Evolutionary conservation across 208 protist species (phyloP).

Genomic region (Angomonas desouzai): DNA sequence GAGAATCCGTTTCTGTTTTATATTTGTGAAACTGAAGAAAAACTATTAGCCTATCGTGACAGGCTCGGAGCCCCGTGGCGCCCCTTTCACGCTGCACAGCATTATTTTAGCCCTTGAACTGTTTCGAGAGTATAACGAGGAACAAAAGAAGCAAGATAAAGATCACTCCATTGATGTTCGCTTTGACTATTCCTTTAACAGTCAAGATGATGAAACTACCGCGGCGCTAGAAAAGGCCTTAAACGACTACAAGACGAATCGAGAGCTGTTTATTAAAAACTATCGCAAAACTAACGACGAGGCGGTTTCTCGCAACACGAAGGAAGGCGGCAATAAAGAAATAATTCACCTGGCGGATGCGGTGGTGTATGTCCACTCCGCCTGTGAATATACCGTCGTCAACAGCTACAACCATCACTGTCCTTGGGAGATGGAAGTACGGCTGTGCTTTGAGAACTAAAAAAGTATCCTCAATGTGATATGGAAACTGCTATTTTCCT

Average conservation of each 20-base stretch:
- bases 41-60: not conserved
- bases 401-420: not conserved
- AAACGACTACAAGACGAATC: not conserved
- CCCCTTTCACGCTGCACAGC: not conserved
- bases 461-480: too few relatives aligned
- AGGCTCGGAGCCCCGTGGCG: not conserved
- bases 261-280: not conserved
- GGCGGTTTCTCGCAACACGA: too few relatives aligned
- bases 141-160: not conserved
- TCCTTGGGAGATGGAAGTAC: not conserved
- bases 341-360: not conserved
- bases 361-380: not conserved
- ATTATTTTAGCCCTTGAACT: not conserved
- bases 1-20: not conserved
- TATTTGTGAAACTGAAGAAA: not conserved
- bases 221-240: not conserved
- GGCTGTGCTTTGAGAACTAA: not conserved
- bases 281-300: not conserved
- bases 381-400: not conserved
- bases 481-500: too few relatives aligned
- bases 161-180: not conserved
- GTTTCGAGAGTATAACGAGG: not conserved
- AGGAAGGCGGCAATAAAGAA: too few relatives aligned
- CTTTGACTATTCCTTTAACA: not conserved
- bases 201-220: not conserved